A percentile compares a stretch with the other conserved stretches of the same genome.
Evolutionary conservation across 768 basidiomycete genomes (phyloP).

Genomic region (Zangia roseola): DNA sequence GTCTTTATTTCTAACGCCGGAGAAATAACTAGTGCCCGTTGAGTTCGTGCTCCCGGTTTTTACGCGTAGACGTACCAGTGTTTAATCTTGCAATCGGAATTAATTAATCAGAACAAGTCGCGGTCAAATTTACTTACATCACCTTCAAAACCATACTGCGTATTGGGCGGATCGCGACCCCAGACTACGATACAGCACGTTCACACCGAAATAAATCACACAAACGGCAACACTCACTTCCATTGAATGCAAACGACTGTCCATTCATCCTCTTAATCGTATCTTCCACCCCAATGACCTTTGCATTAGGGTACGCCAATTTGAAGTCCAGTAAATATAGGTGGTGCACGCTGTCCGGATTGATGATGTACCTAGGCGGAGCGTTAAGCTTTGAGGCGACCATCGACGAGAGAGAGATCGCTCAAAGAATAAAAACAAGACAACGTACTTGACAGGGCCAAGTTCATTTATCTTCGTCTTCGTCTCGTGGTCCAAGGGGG

Average conservation of each 20-base stretch:
- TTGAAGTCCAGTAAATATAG: conserved; percentile 64
- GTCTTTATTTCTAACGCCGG: conserved; percentile 73
- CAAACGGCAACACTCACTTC: conserved; percentile 43
- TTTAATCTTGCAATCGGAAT: conserved; percentile 39
- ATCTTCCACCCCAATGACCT: conserved; percentile 65
- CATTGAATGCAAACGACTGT: conserved; percentile 56
- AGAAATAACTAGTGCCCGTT: conserved; percentile 52
- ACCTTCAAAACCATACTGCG: conserved; percentile 76
- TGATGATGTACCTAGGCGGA: conserved; percentile 51
- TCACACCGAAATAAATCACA: background rate
- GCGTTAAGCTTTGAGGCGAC: conserved; percentile 3
- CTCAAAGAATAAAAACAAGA: background rate
- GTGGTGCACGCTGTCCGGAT: conserved; percentile 57
- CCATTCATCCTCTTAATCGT: conserved; percentile 51
- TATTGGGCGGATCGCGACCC: conserved; percentile 60
- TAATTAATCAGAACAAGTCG: background rate
- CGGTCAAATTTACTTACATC: conserved; percentile 42
- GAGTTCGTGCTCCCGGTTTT: background rate
- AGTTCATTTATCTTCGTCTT: conserved; percentile 58
- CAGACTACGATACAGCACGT: conserved; percentile 38
- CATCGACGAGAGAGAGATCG: too few relatives aligned
- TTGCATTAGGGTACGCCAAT: conserved; percentile 67
- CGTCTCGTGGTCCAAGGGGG: conserved; percentile 65
- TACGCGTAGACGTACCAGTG: conserved; percentile 40
- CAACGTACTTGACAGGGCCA: conserved; percentile 61